Percentiles rank a stretch among this genome's conserved stretches.
Conservation (phyloP, 495 filamentous ascomycete species). For the Thermochaetoides thermophila region DNA sequence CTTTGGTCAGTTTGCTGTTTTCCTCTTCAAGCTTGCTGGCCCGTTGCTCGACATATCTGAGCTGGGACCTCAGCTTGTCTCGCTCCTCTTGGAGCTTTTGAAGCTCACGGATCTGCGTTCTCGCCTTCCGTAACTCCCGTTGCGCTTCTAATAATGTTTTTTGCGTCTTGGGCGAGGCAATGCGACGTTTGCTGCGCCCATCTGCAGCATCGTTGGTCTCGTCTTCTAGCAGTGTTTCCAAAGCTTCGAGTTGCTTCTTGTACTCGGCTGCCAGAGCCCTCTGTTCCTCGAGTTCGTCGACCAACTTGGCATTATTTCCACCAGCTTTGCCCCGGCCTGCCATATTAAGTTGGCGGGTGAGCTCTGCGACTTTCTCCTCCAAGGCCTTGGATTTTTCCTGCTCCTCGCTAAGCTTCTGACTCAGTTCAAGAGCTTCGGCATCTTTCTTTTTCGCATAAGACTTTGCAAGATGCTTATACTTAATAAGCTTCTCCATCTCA, state of each 20-base stretch:
- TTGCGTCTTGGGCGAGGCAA: constrained; percentile 31
- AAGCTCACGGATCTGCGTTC: constrained; percentile 35
- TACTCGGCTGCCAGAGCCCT: constrained; percentile 53
- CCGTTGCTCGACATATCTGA: constrained; percentile 32
- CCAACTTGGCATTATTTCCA: constrained; percentile 34
- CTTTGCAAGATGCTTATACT: constrained; percentile 71
- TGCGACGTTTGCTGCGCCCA: constrained; percentile 15
- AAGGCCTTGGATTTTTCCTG: constrained; percentile 32
- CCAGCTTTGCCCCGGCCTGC: constrained; percentile 24
- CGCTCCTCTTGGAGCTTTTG: constrained; percentile 34
- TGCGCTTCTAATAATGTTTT: constrained; percentile 30
- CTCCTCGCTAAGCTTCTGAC: constrained; percentile 54
- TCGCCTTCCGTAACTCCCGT: constrained; percentile 31
- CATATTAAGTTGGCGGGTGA: constrained; percentile 38
- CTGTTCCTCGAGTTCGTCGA: constrained; percentile 47
- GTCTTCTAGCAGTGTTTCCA: constrained; percentile 36
- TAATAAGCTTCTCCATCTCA: constrained; percentile 64
- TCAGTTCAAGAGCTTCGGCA: constrained; percentile 54
- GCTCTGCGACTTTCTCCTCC: constrained; percentile 46
- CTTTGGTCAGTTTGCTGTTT: constrained; percentile 29
- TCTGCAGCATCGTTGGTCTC: constrained; percentile 24
- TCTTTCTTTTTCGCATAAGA: constrained; percentile 87
- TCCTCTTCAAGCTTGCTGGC: constrained; percentile 28
- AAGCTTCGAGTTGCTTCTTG: constrained; percentile 47
- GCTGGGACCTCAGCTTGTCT: constrained; percentile 27